A percentile compares a stretch with the other conserved stretches of the same genome.
phyloP scores from a whole-genome alignment of 163 green algal species.

The Scenedesmus sp. region DNA sequence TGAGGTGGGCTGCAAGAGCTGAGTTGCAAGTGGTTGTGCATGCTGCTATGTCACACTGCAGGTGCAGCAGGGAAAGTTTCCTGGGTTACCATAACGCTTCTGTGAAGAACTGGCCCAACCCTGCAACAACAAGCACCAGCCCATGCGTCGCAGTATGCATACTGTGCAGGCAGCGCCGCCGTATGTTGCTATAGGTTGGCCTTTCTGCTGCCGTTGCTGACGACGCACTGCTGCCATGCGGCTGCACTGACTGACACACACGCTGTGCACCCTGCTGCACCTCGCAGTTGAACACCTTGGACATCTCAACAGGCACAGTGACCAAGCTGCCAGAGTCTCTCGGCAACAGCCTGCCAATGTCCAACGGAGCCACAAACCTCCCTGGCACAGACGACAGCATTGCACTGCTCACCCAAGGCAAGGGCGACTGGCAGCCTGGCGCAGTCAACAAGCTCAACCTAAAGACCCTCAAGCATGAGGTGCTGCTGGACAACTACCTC shows the following conservation, averaged over 20 bases:
- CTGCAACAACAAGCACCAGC: no score
- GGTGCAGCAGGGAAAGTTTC: no score
- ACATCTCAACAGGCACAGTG: conserved; percentile 2
- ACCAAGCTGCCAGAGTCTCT: neutral
- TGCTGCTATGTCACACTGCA: neutral
- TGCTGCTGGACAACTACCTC: conserved; percentile 38
- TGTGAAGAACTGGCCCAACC: no score
- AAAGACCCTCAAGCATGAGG: neutral
- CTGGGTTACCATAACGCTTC: no score
- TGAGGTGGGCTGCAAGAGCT: neutral
- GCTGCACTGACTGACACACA: neutral
- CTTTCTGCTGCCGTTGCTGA: neutral
- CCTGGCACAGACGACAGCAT: conserved; percentile 14
- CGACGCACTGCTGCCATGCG: neutral
- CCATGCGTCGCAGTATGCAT: no score
- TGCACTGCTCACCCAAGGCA: conserved; percentile 28
- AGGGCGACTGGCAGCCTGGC: conserved; percentile 2
- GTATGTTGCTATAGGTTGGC: no score
- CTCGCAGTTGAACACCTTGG: conserved; percentile 19
- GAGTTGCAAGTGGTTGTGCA: neutral
- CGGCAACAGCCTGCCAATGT: conserved; percentile 6
- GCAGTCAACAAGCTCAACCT: conserved; percentile 34
- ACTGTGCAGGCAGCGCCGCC: no score
- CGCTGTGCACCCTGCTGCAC: neutral
- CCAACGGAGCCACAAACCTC: conserved; percentile 25